Percentiles rank a stretch among this genome's conserved stretches.
Evolutionary conservation across 2,329 filamentous ascomycete species (phyloP).

Genomic region (Tolypocladium ovalisporum): DNA sequence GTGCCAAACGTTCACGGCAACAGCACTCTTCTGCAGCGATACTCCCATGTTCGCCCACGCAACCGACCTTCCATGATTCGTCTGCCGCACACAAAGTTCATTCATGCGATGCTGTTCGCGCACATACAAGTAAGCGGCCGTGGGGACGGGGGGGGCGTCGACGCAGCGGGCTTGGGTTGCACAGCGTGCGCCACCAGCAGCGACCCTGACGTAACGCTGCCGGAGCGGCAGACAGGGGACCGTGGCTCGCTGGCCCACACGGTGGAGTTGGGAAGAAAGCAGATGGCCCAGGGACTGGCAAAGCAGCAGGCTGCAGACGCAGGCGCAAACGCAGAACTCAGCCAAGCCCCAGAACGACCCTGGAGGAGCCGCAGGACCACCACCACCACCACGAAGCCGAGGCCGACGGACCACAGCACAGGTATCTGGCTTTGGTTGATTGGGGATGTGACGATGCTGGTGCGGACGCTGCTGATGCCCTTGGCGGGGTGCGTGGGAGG

Average conservation of each 20-base stretch:
- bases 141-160: background rate
- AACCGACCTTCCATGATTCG: background rate
- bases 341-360: background rate
- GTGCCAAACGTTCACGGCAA: background rate
- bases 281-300: background rate
- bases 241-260: background rate
- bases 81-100: background rate
- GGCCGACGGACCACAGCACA: background rate
- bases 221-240: background rate
- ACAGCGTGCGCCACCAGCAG: background rate
- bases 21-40: background rate
- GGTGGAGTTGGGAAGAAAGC: slow-evolving; percentile 1
- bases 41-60: background rate
- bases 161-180: background rate
- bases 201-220: slow-evolving; percentile 6
- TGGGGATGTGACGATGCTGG: background rate
- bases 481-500: background rate
- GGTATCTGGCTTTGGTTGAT: background rate
- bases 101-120: background rate
- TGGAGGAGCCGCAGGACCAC: background rate
- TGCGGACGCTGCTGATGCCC: background rate
- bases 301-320: background rate
- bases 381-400: background rate
- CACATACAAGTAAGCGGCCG: background rate
- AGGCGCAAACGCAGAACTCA: slow-evolving; percentile 4